Evolutionary conservation across 2,329 filamentous ascomycete genomes (phyloP), one percentile per base, ranked within the genome.

Genomic region (Emmonsiellopsis sp.): DNA sequence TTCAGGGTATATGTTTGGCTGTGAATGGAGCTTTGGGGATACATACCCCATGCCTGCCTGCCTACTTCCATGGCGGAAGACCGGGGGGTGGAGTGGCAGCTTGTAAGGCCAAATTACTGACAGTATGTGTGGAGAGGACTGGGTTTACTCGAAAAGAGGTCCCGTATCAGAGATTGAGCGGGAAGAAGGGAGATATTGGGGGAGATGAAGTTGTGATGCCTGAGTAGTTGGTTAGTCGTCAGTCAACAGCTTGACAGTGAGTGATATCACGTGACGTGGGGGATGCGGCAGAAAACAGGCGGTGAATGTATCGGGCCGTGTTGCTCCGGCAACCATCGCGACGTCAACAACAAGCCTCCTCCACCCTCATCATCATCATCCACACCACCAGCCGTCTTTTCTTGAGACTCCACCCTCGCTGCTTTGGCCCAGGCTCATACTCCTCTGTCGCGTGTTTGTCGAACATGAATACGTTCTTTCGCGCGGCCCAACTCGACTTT

Each of bases 21-120:
- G 40, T 57, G 13, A 51, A 34, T 41, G n/a, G 11, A 34, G 6
- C 9, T 43, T 44, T 57, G 57, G 55, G 54, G 58, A 50, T 49
- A 53, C 59, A 67, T 71, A 83, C 82, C 81, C 82, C 82, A 85
- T 53, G 79, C 77, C 67, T 78, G 79, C 68, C 78, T 77, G 57
- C 80, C 77, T 63, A 73, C 70, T 61, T 80, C 76, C 79, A 82
- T 82, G 56, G 56, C 68, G 59, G 44, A 53, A 26, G 20, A 26
- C 20, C 9, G 42, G 37, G 44, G 46, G 37, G 35, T 47, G 34
- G 41, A 45, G 41, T 41, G 31, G 40, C 30, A 45, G 54, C n/a
- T 51, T 41, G 6, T 7, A 38, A 15, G n/a, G 15, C 4, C 3
- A 8, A 3, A 15, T 30, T 40, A 8, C 40, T n/a, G 26, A 35